Percentiles rank a stretch among this genome's conserved stretches.
Evolutionary conservation across 495 filamentous ascomycete genomes (phyloP).

Genomic region (Corynascus novoguineensis): DNA sequence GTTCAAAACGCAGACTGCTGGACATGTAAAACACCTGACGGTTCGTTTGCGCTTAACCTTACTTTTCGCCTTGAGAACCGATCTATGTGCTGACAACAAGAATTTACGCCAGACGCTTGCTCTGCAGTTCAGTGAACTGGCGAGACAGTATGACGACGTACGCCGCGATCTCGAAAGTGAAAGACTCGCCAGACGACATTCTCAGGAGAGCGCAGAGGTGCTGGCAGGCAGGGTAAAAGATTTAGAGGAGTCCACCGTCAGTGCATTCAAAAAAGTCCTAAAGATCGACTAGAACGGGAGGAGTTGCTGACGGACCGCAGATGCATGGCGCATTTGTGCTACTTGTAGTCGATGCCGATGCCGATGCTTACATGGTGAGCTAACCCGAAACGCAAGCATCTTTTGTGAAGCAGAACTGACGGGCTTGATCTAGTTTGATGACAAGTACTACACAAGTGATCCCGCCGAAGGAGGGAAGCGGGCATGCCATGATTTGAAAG

Average conservation of each 20-base stretch:
- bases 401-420: not conserved
- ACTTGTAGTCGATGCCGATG: constrained; percentile 36
- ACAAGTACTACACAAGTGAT: constrained; percentile 29
- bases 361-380: constrained; percentile 32
- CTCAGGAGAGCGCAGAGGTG: constrained; percentile 15
- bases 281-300: not conserved
- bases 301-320: not conserved
- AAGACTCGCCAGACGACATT: constrained; percentile 15
- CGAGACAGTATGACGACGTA: constrained; percentile 9
- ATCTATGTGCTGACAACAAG: not conserved
- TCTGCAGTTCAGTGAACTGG: constrained; percentile 5
- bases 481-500: constrained; percentile 35
- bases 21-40: not conserved
- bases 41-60: not conserved
- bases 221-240: constrained; percentile 7
- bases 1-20: not conserved
- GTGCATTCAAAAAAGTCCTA: not conserved
- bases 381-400: not conserved
- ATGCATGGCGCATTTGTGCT: constrained; percentile 25
- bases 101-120: not conserved
- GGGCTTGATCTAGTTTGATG: constrained; percentile 29
- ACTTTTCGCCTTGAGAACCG: not conserved
- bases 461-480: constrained; percentile 31
- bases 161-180: constrained; percentile 22
- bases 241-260: constrained; percentile 5